Percentiles rank a stretch among this genome's conserved stretches.
These are phyloP conservation scores for Aureobasidium sp. DNA, from an alignment of 2,329 filamentous ascomycete species.

Conservation along the genomic window DNA sequence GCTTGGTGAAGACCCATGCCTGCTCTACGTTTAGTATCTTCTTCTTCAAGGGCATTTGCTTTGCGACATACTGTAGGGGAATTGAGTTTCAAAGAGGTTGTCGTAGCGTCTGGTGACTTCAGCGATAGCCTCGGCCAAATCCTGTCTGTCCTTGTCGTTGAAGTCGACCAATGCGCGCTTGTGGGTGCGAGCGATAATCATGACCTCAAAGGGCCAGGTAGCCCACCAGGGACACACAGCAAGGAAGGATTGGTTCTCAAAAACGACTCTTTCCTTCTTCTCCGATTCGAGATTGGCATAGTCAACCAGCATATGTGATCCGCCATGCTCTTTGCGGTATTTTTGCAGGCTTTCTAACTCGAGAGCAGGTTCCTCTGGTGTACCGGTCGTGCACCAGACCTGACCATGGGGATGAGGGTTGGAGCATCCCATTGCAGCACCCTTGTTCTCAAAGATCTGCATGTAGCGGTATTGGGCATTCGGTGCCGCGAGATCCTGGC, in stretches of 20 bases:
- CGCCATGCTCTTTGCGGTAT: slow-evolving; percentile 66
- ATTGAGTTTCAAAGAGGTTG: slow-evolving; percentile 93
- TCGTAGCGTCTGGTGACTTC: slow-evolving; percentile 90
- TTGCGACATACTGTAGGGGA: slow-evolving; percentile 71
- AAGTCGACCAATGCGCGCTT: slow-evolving; percentile 81
- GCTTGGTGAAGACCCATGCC: slow-evolving; percentile 94
- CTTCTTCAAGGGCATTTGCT: too few relatives aligned
- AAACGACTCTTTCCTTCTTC: slow-evolving; percentile 80
- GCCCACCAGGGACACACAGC: slow-evolving; percentile 97
- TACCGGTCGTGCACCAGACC: slow-evolving; percentile 84
- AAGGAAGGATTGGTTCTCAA: slow-evolving; percentile 77
- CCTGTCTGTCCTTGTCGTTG: slow-evolving; percentile 58
- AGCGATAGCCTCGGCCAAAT: slow-evolving; percentile 76
- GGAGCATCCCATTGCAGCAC: slow-evolving; percentile 94
- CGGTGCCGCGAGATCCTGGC: slow-evolving; percentile 45
- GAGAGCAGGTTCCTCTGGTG: slow-evolving; percentile 80
- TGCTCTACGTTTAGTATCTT: slow-evolving; percentile 25
- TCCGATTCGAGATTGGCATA: slow-evolving; percentile 77
- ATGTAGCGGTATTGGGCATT: slow-evolving; percentile 84
- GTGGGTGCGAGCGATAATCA: slow-evolving; percentile 79
- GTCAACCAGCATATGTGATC: slow-evolving; percentile 72
- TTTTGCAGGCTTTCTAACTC: slow-evolving; percentile 73
- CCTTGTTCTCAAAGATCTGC: slow-evolving; percentile 99
- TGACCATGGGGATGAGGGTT: slow-evolving; percentile 98
- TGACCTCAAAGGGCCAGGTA: slow-evolving; percentile 92